These are phyloP conservation scores for Dunaliella primolecta DNA, from an alignment of 139 green algal species.

Conservation along the genomic window DNA sequence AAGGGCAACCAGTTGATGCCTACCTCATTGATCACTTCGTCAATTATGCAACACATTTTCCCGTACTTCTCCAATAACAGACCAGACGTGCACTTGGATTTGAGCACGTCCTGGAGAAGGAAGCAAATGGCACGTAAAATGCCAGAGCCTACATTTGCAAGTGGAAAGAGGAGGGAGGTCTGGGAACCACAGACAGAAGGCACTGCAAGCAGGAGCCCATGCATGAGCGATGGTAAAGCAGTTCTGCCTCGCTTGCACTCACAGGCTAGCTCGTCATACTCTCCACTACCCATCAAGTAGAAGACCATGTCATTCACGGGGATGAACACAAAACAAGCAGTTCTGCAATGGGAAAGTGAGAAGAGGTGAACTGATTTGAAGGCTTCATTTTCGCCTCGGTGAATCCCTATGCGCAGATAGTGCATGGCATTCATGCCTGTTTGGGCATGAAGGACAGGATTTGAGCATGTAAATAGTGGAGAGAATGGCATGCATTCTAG, in stretches of 20 bases:
- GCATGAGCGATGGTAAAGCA: not conserved
- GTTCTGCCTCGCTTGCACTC: conserved; percentile 15
- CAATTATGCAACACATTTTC: conserved; percentile 39
- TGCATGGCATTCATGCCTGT: not conserved
- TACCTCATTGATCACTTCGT: conserved; percentile 46
- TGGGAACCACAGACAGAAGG: not conserved
- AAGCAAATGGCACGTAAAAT: conserved; percentile 53
- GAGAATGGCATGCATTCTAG: not conserved
- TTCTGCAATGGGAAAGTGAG: too few relatives aligned
- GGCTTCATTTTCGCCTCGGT: too few relatives aligned
- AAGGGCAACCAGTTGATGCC: too few relatives aligned
- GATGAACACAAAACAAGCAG: conserved; percentile 25
- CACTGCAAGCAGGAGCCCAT: not conserved
- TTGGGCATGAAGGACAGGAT: not conserved
- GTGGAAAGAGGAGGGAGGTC: not conserved
- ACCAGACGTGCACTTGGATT: conserved; percentile 25
- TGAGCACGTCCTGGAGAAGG: conserved; percentile 48
- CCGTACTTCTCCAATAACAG: conserved; percentile 57
- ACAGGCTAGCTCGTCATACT: conserved; percentile 75
- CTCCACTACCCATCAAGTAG: conserved; percentile 65
- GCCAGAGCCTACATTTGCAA: conserved; percentile 46
- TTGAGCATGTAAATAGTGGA: not conserved
- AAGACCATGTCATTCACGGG: conserved; percentile 58
- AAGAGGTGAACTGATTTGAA: too few relatives aligned
- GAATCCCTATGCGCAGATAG: too few relatives aligned